These are phyloP conservation scores for Trichoderma aggressivum DNA, from an alignment of 2,329 filamentous ascomycete species.

Conservation along the genomic window DNA sequence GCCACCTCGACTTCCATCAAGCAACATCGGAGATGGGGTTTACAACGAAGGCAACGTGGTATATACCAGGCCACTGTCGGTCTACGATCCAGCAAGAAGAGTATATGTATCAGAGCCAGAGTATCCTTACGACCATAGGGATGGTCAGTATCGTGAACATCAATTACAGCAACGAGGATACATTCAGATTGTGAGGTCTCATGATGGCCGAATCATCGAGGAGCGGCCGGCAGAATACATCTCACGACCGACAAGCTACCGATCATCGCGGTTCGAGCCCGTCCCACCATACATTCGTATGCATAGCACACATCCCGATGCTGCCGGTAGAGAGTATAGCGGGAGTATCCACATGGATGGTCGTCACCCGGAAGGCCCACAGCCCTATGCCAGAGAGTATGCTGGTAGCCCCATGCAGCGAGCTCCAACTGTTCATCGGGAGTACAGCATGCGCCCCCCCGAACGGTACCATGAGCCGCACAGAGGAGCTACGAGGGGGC, in stretches of 20 bases:
- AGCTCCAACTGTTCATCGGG: slow-evolving; percentile 25
- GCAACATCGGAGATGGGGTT: slow-evolving; percentile 44
- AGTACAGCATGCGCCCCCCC: slow-evolving; percentile 42
- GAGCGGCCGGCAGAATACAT: slow-evolving; percentile 52
- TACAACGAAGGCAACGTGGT: slow-evolving; percentile 50
- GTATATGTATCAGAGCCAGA: slow-evolving; percentile 63
- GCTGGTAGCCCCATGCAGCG: slow-evolving; percentile 26
- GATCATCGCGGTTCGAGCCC: slow-evolving; percentile 48
- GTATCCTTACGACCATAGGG: slow-evolving; percentile 50
- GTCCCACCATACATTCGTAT: slow-evolving; percentile 43
- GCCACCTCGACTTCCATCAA: slow-evolving; percentile 49
- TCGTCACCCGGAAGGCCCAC: slow-evolving; percentile 28
- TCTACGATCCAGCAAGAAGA: slow-evolving; percentile 44
- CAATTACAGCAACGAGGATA: slow-evolving; percentile 51
- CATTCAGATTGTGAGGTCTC: slow-evolving; percentile 43
- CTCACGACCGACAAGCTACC: slow-evolving; percentile 55
- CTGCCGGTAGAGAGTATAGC: slow-evolving; percentile 29
- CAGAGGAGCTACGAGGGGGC: slow-evolving; percentile 23
- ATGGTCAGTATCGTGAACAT: slow-evolving; percentile 57
- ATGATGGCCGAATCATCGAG: slow-evolving; percentile 42
- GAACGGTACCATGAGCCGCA: slow-evolving; percentile 44
- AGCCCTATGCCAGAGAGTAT: slow-evolving; percentile 35
- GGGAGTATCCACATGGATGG: slow-evolving; percentile 29
- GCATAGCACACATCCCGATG: slow-evolving; percentile 42
- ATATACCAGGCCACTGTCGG: slow-evolving; percentile 51